These are phyloP conservation scores for Stagonosporopsis tanaceti DNA, from an alignment of 2,329 filamentous ascomycete genomes.

Conservation along the genomic window DNA sequence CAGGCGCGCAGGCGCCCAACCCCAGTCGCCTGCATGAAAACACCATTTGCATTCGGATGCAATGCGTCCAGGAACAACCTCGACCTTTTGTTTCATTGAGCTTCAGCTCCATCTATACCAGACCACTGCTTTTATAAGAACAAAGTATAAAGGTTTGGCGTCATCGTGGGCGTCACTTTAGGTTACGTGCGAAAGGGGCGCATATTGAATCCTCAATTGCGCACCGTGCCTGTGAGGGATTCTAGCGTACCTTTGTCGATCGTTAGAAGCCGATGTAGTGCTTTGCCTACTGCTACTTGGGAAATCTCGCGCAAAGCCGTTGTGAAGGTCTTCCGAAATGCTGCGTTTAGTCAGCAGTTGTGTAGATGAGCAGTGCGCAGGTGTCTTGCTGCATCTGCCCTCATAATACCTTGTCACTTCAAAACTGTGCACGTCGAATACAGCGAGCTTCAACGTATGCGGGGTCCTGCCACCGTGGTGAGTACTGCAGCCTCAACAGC, in stretches of 20 bases:
- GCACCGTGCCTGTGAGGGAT: too few species aligned
- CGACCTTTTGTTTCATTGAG: slow-evolving; percentile 24
- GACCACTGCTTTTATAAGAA: slow-evolving; percentile 4
- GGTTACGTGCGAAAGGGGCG: slow-evolving; percentile 3
- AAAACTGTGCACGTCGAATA: neutral
- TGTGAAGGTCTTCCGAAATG: too few species aligned
- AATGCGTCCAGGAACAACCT: slow-evolving; percentile 22
- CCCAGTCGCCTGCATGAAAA: slow-evolving; percentile 21
- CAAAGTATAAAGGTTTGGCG: slow-evolving; percentile 8
- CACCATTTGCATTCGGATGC: slow-evolving; percentile 18
- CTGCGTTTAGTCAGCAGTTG: too few species aligned
- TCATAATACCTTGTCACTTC: too few species aligned
- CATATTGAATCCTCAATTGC: neutral
- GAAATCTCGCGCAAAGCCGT: too few species aligned
- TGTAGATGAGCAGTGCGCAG: neutral
- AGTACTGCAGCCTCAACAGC: neutral
- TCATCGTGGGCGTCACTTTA: slow-evolving; percentile 9
- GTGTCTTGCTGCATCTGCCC: neutral
- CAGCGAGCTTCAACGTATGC: neutral
- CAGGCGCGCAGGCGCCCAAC: slow-evolving; percentile 8
- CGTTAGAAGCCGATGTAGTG: too few species aligned
- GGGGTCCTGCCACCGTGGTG: neutral
- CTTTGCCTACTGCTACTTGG: too few species aligned
- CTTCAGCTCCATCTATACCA: slow-evolving; percentile 5
- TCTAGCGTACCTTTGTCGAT: too few species aligned